Conservation (phyloP, 1,284 basidiomycete species). For the Ceratobasidium sp. region DNA sequence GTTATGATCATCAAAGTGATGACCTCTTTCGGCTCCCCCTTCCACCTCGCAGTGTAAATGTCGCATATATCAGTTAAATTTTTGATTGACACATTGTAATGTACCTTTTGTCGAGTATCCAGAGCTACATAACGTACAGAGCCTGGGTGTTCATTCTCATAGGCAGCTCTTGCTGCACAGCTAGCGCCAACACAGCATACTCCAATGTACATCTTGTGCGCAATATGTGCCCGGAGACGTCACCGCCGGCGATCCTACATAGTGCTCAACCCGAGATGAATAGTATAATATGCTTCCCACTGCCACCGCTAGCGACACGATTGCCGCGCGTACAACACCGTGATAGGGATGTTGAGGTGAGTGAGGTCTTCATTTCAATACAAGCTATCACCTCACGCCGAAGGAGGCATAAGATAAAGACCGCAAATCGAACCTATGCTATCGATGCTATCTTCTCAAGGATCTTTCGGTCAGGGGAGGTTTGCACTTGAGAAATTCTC, state of each 20-base stretch:
- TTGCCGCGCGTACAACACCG: conserved; percentile 12
- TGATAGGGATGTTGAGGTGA: not conserved
- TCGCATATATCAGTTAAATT: not conserved
- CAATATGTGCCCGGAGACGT: conserved; percentile 15
- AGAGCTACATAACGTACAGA: not conserved
- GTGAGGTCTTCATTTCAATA: not conserved
- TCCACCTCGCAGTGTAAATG: not conserved
- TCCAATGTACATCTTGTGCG: conserved; percentile 11
- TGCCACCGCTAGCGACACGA: conserved; percentile 11
- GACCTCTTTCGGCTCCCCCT: not conserved
- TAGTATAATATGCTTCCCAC: not conserved
- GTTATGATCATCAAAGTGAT: conserved; percentile 16
- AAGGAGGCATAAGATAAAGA: not conserved
- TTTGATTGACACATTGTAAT: too few relatives aligned
- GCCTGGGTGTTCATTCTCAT: not conserved
- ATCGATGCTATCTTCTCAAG: not conserved
- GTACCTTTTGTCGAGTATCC: not conserved
- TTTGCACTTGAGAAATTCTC: not conserved
- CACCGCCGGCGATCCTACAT: not conserved
- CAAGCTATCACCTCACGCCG: not conserved
- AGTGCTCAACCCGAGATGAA: not conserved
- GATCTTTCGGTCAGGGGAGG: conserved; percentile 4
- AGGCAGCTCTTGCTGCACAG: conserved; percentile 6
- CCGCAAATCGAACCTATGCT: conserved; percentile 23
- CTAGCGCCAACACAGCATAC: not conserved